A percentile compares a stretch with the other conserved stretches of the same genome.
These are phyloP conservation scores for Ogataea haglerorum DNA, from an alignment of 805 yeast species.

Conservation along the genomic window DNA sequence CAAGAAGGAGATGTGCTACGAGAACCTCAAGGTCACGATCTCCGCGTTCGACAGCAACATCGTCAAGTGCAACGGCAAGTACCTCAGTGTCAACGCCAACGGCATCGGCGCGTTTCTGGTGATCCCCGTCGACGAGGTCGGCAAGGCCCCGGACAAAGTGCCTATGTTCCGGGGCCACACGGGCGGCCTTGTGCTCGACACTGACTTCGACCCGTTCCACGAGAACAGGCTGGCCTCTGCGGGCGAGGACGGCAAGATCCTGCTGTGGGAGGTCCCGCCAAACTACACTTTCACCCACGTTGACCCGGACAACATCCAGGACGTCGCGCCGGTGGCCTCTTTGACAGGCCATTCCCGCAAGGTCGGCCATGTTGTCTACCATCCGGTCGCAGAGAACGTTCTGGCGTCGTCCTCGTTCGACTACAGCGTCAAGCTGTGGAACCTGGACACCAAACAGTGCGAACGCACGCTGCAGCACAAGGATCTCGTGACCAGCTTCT, in stretches of 20 bases:
- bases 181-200: conserved; percentile 92
- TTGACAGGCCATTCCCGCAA: conserved; percentile 87
- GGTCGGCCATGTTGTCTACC: conserved; percentile 88
- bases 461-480: conserved; percentile 75
- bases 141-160: conserved; percentile 90
- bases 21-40: conserved; percentile 72
- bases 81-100: conserved; percentile 77
- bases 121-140: conserved; percentile 79
- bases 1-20: conserved; percentile 67
- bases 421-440: conserved; percentile 89
- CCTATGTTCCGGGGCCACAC: conserved; percentile 95
- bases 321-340: conserved; percentile 65
- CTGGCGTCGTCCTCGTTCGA: conserved; percentile 90
- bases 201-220: conserved; percentile 92
- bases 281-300: conserved; percentile 68
- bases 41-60: conserved; percentile 97
- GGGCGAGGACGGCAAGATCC: conserved; percentile 76
- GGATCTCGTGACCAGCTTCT: conserved; percentile 89
- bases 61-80: conserved; percentile 82
- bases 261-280: conserved; percentile 84
- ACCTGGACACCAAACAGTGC: conserved; percentile 70
- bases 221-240: conserved; percentile 70
- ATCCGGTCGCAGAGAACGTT: conserved; percentile 83
- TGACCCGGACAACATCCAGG: conserved; percentile 50
- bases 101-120: conserved; percentile 99